Base-by-base conservation (phyloP, 208 protist genomes). In the Phytomonas francai region DNA sequence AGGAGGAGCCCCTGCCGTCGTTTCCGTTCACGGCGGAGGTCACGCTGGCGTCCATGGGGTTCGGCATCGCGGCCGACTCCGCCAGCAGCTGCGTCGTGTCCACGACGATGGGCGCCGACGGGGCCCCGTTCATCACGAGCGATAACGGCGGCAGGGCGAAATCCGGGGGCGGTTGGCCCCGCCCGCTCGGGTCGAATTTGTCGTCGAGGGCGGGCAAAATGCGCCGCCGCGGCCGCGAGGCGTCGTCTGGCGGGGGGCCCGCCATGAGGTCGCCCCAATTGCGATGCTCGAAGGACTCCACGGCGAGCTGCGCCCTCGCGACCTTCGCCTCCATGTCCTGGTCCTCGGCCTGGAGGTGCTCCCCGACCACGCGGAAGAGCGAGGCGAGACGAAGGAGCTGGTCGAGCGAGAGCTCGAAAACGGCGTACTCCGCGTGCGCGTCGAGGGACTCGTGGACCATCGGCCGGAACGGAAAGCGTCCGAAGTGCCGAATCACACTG, bases 401-500 rank as follows among this genome's bases (percentile, higher is more conserved):
- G 67, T 86, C 76, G 30, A 88, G 63, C 30, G 70, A 74, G 22
- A 89, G 42, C 59, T 89, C 76, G 61, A 91, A 82, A 16, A 73
- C 72, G 29, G 89, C 76, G 1, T 81, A 84, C 56, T 75, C 73
- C 36, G 89, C 72, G 63, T 73, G 69, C 2, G 85, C 63, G 30
- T 93, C 85, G 54, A 87, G 73, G 12, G 80, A 62, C 58, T 88
- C 77, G 74, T 95, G 82, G 27, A 95, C 81, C 63, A 83, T 83
- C 2, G 81, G 78, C 30, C 83, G 80, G 36, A 85, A 63, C 39
- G 87, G 87, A 80, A 91, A 84, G 5, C 77, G 82, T 0, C 90
- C 90, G 80, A 87, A 91, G 78, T 93, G 87, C 59, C 80, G 78
- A 22, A 86, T 61, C 3, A 91, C 51, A 12, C 80, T 72, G 25